Percentiles rank a stretch among this genome's conserved stretches.
Evolutionary conservation across 345 rosid species (phyloP).

Genomic region (Trapa incisa): DNA sequence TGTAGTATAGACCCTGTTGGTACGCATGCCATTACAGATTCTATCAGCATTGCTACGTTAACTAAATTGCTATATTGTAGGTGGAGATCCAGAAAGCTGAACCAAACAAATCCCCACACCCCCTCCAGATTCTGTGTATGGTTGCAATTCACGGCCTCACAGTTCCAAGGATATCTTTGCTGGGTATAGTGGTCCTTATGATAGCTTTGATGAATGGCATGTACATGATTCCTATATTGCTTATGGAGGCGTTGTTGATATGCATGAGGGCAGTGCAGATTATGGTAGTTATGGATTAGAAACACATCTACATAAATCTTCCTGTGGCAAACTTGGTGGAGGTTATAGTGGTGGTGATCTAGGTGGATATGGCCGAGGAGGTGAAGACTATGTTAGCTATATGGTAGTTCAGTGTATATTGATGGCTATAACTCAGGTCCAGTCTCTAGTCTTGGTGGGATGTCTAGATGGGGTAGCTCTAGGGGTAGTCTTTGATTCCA

Average conservation of each 20-base stretch:
- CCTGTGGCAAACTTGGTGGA: conserved; percentile 63
- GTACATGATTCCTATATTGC: conserved; percentile 73
- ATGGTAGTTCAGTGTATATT: conserved; percentile 44
- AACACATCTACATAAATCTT: conserved; percentile 51
- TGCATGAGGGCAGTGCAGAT: conserved; percentile 50
- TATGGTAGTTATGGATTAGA: conserved; percentile 54
- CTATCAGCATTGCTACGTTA: conserved; percentile 63
- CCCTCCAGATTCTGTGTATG: conserved; percentile 62
- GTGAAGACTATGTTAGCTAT: conserved; percentile 41
- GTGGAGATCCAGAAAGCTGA: conserved; percentile 99
- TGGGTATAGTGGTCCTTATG: conserved; percentile 67
- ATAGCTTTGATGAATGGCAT: conserved; percentile 68
- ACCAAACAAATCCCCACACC: conserved; percentile 97
- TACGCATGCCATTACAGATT: conserved; percentile 25
- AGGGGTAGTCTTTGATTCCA: conserved; percentile 92
- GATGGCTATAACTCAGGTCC: conserved; percentile 74
- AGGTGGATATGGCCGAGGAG: conserved; percentile 68
- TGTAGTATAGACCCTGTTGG: conserved; percentile 28
- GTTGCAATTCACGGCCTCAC: conserved; percentile 69
- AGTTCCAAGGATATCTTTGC: conserved; percentile 54
- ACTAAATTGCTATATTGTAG: conserved; percentile 96
- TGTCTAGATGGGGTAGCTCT: conserved; percentile 83
- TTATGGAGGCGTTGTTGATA: conserved; percentile 46
- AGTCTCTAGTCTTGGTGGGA: conserved; percentile 69
- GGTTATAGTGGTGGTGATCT: conserved; percentile 47